A percentile compares a stretch with the other conserved stretches of the same genome.
These are phyloP conservation scores for Puccinia triticina DNA, from an alignment of 1,284 basidiomycete genomes.

Conservation along the genomic window DNA sequence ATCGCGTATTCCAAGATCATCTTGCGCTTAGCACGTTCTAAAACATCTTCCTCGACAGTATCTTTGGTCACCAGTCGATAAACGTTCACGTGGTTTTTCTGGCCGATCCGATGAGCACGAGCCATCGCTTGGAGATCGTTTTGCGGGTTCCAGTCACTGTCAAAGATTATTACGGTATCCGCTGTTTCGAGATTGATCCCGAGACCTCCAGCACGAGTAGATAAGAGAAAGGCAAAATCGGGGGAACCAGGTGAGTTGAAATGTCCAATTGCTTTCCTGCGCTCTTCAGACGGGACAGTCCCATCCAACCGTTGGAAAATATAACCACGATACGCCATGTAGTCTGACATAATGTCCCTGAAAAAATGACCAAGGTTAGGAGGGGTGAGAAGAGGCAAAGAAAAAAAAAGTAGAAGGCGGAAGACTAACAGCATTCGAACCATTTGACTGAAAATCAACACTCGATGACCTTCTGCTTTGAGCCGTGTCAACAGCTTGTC, in stretches of 20 bases:
- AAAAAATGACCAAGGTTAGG: neutral
- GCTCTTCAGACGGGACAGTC: constrained; percentile 72
- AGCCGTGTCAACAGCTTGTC: constrained; percentile 63
- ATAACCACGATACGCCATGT: constrained; percentile 86
- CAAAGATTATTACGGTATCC: constrained; percentile 98
- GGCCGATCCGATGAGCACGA: constrained; percentile 91
- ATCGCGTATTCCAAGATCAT: constrained; percentile 99
- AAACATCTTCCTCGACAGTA: constrained; percentile 97
- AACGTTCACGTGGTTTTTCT: constrained; percentile 97
- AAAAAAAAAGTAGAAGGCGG: neutral
- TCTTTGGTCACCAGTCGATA: constrained; percentile 97
- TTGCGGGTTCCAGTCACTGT: constrained; percentile 80
- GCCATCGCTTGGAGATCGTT: constrained; percentile 99
- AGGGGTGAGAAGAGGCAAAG: neutral
- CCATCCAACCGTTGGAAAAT: constrained; percentile 78
- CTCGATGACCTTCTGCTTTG: constrained; percentile 63
- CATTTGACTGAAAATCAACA: constrained; percentile 81
- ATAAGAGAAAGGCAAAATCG: constrained; percentile 64
- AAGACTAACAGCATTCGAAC: constrained; percentile 77
- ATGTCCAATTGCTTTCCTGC: constrained; percentile 81
- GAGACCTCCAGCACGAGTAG: constrained; percentile 59
- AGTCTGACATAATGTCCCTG: constrained; percentile 91
- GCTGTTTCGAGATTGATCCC: constrained; percentile 71
- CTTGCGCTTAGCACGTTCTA: constrained; percentile 97
- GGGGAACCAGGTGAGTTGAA: constrained; percentile 75